These are phyloP conservation scores for Phytophthora kernoviae DNA, from an alignment of 352 stramenopile genomes.

Conservation along the genomic window DNA sequence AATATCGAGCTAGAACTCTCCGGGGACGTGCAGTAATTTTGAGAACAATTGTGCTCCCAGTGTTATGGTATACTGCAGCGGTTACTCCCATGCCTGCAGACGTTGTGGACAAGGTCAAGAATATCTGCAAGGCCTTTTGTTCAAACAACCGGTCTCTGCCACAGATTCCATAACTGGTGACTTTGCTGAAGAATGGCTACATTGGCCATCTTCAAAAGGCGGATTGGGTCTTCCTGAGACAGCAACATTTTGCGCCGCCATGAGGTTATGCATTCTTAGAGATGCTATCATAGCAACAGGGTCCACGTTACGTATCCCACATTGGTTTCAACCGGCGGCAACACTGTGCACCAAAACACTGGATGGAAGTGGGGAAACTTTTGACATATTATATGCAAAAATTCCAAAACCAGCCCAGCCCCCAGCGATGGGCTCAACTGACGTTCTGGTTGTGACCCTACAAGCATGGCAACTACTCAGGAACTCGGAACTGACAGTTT, in stretches of 20 bases:
- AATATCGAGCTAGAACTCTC: constrained; percentile 9
- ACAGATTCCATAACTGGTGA: too few relatives aligned
- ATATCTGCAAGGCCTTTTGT: constrained; percentile 10
- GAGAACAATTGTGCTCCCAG: neutral
- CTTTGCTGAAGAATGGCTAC: neutral
- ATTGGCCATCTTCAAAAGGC: constrained; percentile 8
- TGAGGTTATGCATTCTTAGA: constrained; percentile 9
- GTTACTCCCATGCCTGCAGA: neutral
- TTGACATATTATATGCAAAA: too few relatives aligned
- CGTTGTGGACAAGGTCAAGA: neutral
- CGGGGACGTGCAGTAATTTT: constrained; percentile 9
- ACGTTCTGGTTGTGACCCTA: too few relatives aligned
- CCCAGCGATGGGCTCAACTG: too few relatives aligned
- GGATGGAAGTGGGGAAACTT: too few relatives aligned
- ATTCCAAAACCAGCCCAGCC: too few relatives aligned
- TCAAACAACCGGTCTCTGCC: constrained; percentile 15
- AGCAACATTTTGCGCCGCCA: neutral
- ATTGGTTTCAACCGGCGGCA: constrained; percentile 9
- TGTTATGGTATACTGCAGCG: constrained; percentile 17
- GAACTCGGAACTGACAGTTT: too few relatives aligned
- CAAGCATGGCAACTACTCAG: too few relatives aligned
- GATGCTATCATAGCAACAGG: neutral
- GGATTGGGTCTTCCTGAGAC: constrained; percentile 9
- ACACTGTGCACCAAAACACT: too few relatives aligned
- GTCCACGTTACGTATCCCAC: neutral